A percentile compares a stretch with the other conserved stretches of the same genome.
Conservation (phyloP, 331 rosid species). For the Quercus lobata region DNA sequence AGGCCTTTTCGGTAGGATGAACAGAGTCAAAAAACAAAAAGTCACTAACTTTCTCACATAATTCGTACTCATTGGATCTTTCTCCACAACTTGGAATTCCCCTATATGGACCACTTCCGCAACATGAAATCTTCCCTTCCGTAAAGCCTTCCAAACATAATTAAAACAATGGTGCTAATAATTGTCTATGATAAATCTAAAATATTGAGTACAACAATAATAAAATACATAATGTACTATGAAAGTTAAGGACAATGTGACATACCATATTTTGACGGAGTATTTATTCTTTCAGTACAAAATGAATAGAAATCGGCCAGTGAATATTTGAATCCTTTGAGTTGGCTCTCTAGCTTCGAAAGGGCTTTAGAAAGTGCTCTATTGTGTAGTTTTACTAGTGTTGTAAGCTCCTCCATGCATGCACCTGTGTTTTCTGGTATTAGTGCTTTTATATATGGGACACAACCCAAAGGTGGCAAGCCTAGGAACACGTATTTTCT, state of each 20-base stretch:
- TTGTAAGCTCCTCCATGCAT: conserved; percentile 15
- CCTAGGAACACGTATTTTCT: too few relatives aligned
- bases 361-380: conserved; percentile 19
- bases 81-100: conserved; percentile 62
- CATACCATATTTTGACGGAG: conserved; percentile 11
- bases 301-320: too few relatives aligned
- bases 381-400: conserved; percentile 32
- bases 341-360: conserved; percentile 11
- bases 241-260: background rate
- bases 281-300: too few relatives aligned
- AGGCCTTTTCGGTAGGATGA: conserved; percentile 44
- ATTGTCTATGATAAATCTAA: background rate
- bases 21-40: conserved; percentile 47
- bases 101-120: conserved; percentile 56
- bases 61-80: conserved; percentile 28
- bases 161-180: background rate
- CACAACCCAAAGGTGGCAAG: too few relatives aligned
- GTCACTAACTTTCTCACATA: conserved; percentile 39
- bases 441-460: too few relatives aligned
- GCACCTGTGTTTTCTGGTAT: background rate
- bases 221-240: too few relatives aligned
- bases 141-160: conserved; percentile 25
- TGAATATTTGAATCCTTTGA: conserved; percentile 12
- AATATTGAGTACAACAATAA: too few relatives aligned
- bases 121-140: conserved; percentile 42